Conservation (phyloP, 257 asterid genomes). For the Linaria vulgaris region DNA sequence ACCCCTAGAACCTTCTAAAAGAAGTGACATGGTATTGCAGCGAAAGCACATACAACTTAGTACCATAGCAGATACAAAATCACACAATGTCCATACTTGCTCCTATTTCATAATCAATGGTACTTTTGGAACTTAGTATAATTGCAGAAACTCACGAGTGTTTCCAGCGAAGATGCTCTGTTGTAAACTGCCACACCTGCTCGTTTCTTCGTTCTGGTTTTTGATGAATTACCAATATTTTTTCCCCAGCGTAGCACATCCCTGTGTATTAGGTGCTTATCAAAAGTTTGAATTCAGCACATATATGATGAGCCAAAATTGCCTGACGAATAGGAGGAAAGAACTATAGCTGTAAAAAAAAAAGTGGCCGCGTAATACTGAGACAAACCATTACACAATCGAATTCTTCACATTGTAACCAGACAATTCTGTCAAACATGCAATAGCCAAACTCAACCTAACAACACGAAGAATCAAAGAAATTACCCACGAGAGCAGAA, state of each 20-base stretch:
- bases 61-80: not conserved
- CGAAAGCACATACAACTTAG: not conserved
- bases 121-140: slow-evolving; percentile 2
- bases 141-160: slow-evolving; percentile 64
- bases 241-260: slow-evolving; percentile 96
- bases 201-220: slow-evolving; percentile 83
- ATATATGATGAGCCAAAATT: slow-evolving; percentile 7
- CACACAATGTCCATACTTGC: not conserved
- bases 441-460: not conserved
- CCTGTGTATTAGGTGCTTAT: slow-evolving; percentile 45
- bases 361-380: too few relatives aligned
- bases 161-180: slow-evolving; percentile 92
- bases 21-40: not conserved
- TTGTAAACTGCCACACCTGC: slow-evolving; percentile 97
- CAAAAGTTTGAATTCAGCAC: not conserved
- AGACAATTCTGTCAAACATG: not conserved
- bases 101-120: slow-evolving; percentile 8
- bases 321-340: not conserved
- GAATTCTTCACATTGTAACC: too few relatives aligned
- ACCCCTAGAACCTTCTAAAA: not conserved
- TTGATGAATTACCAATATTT: slow-evolving; percentile 82
- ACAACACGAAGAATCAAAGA: not conserved
- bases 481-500: not conserved
- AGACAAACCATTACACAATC: too few relatives aligned
- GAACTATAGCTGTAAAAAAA: not conserved